Conservation (phyloP, 345 rosid genomes). For the Ceriops tagal region DNA sequence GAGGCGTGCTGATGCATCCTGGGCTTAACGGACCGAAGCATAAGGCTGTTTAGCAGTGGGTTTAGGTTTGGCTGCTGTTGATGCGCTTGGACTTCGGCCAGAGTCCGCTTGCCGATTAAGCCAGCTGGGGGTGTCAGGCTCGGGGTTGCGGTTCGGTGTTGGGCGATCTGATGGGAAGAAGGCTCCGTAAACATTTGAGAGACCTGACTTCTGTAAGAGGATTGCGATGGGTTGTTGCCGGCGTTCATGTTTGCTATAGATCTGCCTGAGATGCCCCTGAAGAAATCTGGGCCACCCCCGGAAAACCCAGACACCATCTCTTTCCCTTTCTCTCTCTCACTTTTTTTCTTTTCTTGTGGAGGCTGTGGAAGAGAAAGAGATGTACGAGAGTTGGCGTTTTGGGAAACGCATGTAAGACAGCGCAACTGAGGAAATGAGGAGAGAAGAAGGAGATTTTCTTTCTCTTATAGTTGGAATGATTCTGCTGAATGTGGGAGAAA, state of each 20-base stretch:
- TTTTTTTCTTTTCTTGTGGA: background rate
- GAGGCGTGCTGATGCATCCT: constrained; percentile 46
- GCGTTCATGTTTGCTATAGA: constrained; percentile 38
- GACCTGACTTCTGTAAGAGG: constrained; percentile 46
- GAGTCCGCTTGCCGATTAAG: constrained; percentile 62
- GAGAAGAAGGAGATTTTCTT: constrained; percentile 15
- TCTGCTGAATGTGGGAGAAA: constrained; percentile 34
- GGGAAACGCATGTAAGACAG: constrained; percentile 34
- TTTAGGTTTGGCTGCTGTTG: constrained; percentile 30
- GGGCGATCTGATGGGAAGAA: constrained; percentile 47
- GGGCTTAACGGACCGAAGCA: constrained; percentile 72
- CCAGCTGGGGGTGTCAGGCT: constrained; percentile 9
- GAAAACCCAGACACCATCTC: constrained; percentile 74
- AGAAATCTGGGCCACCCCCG: constrained; percentile 65
- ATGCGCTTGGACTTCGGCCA: constrained; percentile 59
- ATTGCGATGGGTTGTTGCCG: constrained; percentile 25
- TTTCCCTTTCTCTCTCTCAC: constrained; percentile 1
- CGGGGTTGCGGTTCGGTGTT: constrained; percentile 21
- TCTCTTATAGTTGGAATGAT: constrained; percentile 27
- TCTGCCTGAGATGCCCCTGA: constrained; percentile 48
- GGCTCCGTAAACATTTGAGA: constrained; percentile 59
- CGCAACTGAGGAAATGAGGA: background rate
- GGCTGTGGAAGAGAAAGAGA: constrained; percentile 4
- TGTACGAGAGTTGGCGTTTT: constrained; percentile 6
- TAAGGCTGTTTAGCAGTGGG: constrained; percentile 40